These are phyloP conservation scores for Acer yangbiense DNA, from an alignment of 345 rosid genomes.

Conservation along the genomic window DNA sequence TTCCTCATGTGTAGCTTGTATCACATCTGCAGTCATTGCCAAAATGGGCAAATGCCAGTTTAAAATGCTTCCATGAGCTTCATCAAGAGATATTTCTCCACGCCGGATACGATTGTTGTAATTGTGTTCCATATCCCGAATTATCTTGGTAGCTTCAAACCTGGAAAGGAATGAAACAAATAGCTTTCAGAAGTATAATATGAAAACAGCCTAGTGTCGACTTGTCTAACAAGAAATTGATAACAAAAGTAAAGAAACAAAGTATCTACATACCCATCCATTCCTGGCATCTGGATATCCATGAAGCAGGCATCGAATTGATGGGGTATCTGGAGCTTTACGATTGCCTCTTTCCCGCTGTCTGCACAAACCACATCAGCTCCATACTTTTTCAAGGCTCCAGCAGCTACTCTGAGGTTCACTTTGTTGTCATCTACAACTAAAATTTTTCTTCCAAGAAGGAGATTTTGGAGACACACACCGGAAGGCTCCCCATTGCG, in stretches of 20 bases:
- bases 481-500: conserved; percentile 64
- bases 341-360: conserved; percentile 67
- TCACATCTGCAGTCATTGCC: conserved; percentile 98
- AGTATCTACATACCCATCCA: conserved; percentile 77
- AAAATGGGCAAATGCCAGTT: conserved; percentile 69
- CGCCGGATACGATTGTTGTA: conserved; percentile 36
- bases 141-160: conserved; percentile 76
- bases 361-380: conserved; percentile 82
- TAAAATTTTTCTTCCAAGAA: conserved; percentile 74
- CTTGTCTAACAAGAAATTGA: no score
- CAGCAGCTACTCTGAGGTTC: conserved; percentile 89
- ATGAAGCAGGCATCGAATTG: conserved; percentile 94
- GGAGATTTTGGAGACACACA: conserved; percentile 59
- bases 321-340: conserved; percentile 73
- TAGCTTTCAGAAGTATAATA: conserved; percentile 2
- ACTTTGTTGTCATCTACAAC: conserved; percentile 86
- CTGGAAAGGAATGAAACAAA: conserved; percentile 34
- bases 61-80: conserved; percentile 31
- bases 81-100: conserved; percentile 43
- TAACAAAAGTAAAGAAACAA: conserved; percentile 1
- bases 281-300: conserved; percentile 99
- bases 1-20: conserved; percentile 81
- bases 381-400: conserved; percentile 89
- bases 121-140: conserved; percentile 60
- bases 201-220: neutral